These are phyloP conservation scores for Colletotrichum caudatum DNA, from an alignment of 2,329 filamentous ascomycete genomes.

Conservation along the genomic window DNA sequence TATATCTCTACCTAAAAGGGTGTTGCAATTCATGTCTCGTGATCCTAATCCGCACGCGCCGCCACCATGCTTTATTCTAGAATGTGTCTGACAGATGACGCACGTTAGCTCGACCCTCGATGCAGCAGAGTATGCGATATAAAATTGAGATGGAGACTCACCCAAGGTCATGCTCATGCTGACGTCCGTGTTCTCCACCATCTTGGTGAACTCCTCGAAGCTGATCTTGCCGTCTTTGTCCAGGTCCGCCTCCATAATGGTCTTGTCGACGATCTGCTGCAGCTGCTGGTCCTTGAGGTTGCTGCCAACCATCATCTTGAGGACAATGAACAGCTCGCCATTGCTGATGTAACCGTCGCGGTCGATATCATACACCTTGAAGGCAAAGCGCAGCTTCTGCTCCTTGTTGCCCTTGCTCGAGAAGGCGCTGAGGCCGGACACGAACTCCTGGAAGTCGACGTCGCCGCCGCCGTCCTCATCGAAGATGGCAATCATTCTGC, in stretches of 20 bases:
- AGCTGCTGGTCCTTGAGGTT: constrained; percentile 99
- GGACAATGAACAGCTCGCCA: constrained; percentile 97
- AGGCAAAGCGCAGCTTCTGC: constrained; percentile 96
- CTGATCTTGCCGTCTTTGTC: constrained; percentile 98
- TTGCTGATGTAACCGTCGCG: constrained; percentile 99
- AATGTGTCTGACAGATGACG: constrained; percentile 33
- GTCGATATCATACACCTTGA: constrained; percentile 99
- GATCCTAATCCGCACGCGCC: constrained; percentile 28
- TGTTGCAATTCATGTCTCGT: constrained; percentile 41
- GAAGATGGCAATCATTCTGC: constrained; percentile 98
- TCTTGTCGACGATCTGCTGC: constrained; percentile 99
- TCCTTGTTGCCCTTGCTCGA: constrained; percentile 99
- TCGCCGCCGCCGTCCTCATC: constrained; percentile 98
- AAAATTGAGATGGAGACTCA: constrained; percentile 53
- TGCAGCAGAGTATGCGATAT: background rate
- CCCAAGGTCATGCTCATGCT: constrained; percentile 81
- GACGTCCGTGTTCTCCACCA: constrained; percentile 94
- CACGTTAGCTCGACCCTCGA: constrained; percentile 11
- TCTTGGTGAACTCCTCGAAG: constrained; percentile 98
- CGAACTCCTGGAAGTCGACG: constrained; percentile 99
- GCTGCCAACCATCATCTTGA: constrained; percentile 99
- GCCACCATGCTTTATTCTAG: constrained; percentile 23
- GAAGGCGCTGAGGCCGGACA: constrained; percentile 94
- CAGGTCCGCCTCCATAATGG: constrained; percentile 98
- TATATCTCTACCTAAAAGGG: constrained; percentile 38